Evolutionary conservation across 305 asterid species (phyloP).

Genomic region (Fraxinus velutina): DNA sequence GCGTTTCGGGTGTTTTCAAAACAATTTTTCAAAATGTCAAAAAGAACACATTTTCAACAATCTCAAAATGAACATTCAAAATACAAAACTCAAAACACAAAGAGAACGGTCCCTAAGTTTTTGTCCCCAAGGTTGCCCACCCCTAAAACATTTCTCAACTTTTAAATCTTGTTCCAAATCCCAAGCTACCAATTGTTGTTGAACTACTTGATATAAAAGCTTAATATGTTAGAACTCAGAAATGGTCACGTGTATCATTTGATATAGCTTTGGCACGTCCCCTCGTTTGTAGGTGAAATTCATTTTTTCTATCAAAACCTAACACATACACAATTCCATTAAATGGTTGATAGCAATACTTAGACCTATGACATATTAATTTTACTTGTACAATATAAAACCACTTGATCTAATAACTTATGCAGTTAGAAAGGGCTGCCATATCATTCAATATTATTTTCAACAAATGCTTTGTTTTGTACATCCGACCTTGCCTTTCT

Average conservation of each 20-base stretch:
- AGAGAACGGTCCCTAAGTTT: not conserved
- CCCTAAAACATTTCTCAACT: not conserved
- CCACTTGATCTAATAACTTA: not conserved
- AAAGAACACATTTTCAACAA: no score
- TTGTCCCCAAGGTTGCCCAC: not conserved
- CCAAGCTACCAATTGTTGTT: not conserved
- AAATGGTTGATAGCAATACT: not conserved
- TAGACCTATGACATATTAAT: not conserved
- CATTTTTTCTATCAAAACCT: not conserved
- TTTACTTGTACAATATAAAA: not conserved
- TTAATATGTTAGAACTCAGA: not conserved
- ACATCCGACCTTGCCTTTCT: not conserved
- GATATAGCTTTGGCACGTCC: not conserved
- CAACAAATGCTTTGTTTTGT: not conserved
- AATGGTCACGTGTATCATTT: not conserved
- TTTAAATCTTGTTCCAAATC: not conserved
- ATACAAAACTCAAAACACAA: no score
- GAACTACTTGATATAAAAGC: not conserved
- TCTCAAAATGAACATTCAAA: no score
- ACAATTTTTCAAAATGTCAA: no score
- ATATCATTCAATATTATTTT: not conserved
- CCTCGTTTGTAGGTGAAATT: not conserved
- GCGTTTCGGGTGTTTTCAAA: no score
- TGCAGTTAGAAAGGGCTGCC: not conserved
- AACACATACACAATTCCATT: not conserved